Base-by-base conservation (phyloP, 495 filamentous ascomycete species). In the Tuber calosporum region DNA sequence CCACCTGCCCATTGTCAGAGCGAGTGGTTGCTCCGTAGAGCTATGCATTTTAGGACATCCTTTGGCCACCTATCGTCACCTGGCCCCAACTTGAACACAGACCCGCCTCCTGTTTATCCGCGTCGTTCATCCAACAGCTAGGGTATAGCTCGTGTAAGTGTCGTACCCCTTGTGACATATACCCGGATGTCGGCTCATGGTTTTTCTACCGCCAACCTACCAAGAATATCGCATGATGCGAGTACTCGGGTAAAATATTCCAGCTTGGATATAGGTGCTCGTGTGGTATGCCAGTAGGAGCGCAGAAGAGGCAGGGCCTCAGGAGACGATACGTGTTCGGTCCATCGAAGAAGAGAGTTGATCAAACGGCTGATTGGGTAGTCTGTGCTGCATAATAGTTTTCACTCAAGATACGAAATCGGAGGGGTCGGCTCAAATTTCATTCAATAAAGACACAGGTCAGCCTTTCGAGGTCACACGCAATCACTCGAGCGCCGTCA, bases 321-420 rank as follows among this genome's bases (percentile, higher is more conserved):
- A 62, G 13, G 26, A 62, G 53, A 34, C 26, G 53, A 62, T 62
- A 62, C 53, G 53, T 62, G 53, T 62, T 62, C 53, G 53, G 26
- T 34, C 53, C 26, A 19, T 43, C n/a, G 53, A 17, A 34, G 53
- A 17, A 34, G 53, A 17, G 26, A 15, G 9, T 34, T 62, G 13
- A 11, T 17, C 53, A 34, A 62, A 62, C 53, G 4, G 53, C 53
- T 11, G 26, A 34, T 13, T 34, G 11, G 53, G 13, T 7, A 34
- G 1, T 62, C 53, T 19, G 26, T 30, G n/a, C 13, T 62, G 53
- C 13, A 1, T 62, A 5, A 34, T 19, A 34, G 1, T 19, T 30
- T 17, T 62, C 34, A 19, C 15, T 34, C 26, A 15, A 30, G 13
- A 62, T 30, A 34, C 53, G 34, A 19, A 7, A 62, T 62, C 53